Percentiles rank a stretch among this genome's conserved stretches.
Evolutionary conservation across 2,329 filamentous ascomycete genomes (phyloP).

Genomic region (Chrysoporthe deuterocubensis): DNA sequence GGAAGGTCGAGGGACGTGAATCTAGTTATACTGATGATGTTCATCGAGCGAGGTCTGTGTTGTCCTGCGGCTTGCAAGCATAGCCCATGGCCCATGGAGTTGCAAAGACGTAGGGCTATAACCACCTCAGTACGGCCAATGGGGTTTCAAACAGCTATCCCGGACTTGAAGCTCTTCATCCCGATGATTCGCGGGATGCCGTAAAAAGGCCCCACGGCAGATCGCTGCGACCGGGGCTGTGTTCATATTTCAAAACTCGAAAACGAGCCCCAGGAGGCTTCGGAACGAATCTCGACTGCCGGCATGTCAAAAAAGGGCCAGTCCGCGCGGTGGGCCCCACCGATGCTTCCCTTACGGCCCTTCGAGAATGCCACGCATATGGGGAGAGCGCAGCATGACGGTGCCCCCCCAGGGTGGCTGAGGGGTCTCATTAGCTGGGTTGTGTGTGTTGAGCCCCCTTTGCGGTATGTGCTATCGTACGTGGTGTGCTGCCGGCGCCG

Average conservation of each 20-base stretch:
- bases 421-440: neutral
- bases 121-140: neutral
- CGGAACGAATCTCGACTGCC: neutral
- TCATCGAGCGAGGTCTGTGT: neutral
- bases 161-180: neutral
- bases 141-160: neutral
- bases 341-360: no score
- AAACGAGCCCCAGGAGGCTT: neutral
- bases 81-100: neutral
- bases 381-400: neutral
- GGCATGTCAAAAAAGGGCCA: neutral
- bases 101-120: neutral
- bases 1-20: neutral
- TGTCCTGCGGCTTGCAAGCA: neutral
- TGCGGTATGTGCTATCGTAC: neutral
- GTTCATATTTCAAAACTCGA: neutral
- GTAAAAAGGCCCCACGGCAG: neutral
- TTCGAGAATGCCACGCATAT: neutral
- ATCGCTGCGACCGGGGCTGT: neutral
- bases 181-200: neutral
- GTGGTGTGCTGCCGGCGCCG: neutral
- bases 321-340: no score
- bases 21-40: neutral
- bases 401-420: neutral
- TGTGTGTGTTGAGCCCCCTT: neutral